Evolutionary conservation across 2,329 filamentous ascomycete species (phyloP), one percentile per base, ranked within the genome.

Genomic region (Pestalotiopsis fici): DNA sequence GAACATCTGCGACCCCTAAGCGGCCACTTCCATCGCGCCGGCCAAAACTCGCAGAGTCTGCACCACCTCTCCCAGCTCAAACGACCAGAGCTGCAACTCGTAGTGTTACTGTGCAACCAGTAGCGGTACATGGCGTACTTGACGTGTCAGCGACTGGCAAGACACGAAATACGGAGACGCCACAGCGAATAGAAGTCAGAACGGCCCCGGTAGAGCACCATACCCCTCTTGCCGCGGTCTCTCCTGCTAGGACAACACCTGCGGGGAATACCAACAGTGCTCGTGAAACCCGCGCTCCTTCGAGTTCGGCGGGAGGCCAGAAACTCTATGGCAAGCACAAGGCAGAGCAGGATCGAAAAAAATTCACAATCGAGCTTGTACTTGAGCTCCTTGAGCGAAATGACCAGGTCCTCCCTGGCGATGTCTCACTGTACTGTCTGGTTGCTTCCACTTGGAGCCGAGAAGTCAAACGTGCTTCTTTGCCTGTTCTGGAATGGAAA

Each of bases 361-460:
- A 67, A 3, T 62, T 63, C 15, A 63, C 43, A 4, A 31, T 47
- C 4, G 63, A 59, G 25, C 23, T 69, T 21, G 37, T 69, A n/a
- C 54, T 37, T 23, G 37, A 56, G 67, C 75, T 85, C 11, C 74
- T 86, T 13, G 74, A 78, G 54, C 73, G 75, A 28, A 83, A 79
- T 57, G 73, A 74, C 1, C 86, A 86, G 0, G 83, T 85, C 1
- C 84, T 88, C 57, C 84, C 87, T 1, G 83, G 85, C 18, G 85
- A 84, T 27, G 79, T 82, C 54, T 78, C 83, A 3, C 74, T 88
- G 4, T 87, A 84, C 77, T 81, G 83, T 66, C 83, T 83, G 1
- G 72, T 87, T 3, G 78, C 81, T 15, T 78, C 78, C 11, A 74
- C 83, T 7, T 89, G 86, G 82, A 73, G 77, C 11, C 76, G 76